These are phyloP conservation scores for Candida sp. DNA, from an alignment of 1,139 yeast genomes.

Conservation along the genomic window DNA sequence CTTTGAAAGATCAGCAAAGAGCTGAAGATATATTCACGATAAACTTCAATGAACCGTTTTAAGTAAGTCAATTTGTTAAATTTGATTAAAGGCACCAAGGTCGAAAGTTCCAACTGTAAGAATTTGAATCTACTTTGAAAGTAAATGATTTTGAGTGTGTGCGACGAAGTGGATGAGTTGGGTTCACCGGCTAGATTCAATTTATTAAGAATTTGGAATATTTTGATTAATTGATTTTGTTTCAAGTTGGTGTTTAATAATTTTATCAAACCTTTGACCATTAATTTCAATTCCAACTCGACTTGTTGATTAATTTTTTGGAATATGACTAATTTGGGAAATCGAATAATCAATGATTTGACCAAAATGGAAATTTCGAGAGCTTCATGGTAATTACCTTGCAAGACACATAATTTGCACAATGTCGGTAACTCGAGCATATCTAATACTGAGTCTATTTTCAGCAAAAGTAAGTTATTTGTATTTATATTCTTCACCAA, in stretches of 20 bases:
- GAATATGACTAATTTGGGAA: slow-evolving; percentile 59
- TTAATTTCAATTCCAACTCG: slow-evolving; percentile 53
- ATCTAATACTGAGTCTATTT: slow-evolving; percentile 72
- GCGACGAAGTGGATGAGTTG: slow-evolving; percentile 7
- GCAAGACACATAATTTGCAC: slow-evolving; percentile 76
- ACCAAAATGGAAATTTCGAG: slow-evolving; percentile 74
- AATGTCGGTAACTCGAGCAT: slow-evolving; percentile 80
- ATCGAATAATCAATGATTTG: slow-evolving; percentile 63
- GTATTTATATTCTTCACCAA: slow-evolving; percentile 18
- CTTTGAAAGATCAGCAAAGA: slow-evolving; percentile 66
- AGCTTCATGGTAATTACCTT: slow-evolving; percentile 89
- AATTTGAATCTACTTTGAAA: slow-evolving; percentile 58
- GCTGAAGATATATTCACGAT: slow-evolving; percentile 77
- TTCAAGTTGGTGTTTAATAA: slow-evolving; percentile 73
- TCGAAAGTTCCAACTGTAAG: slow-evolving; percentile 55
- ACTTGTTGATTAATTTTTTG: slow-evolving; percentile 53
- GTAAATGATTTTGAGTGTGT: slow-evolving; percentile 41
- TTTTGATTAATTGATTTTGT: slow-evolving; percentile 74
- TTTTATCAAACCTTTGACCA: slow-evolving; percentile 66
- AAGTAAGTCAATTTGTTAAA: slow-evolving; percentile 60
- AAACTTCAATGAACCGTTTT: slow-evolving; percentile 76
- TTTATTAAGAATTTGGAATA: slow-evolving; percentile 70
- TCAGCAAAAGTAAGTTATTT: slow-evolving; percentile 45
- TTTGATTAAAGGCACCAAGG: slow-evolving; percentile 51
- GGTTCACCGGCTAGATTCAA: slow-evolving; percentile 35